Evolutionary conservation across 2,329 filamentous ascomycete genomes (phyloP), one percentile per base, ranked within the genome.

Genomic region (Atkinsonella hypoxylon): DNA sequence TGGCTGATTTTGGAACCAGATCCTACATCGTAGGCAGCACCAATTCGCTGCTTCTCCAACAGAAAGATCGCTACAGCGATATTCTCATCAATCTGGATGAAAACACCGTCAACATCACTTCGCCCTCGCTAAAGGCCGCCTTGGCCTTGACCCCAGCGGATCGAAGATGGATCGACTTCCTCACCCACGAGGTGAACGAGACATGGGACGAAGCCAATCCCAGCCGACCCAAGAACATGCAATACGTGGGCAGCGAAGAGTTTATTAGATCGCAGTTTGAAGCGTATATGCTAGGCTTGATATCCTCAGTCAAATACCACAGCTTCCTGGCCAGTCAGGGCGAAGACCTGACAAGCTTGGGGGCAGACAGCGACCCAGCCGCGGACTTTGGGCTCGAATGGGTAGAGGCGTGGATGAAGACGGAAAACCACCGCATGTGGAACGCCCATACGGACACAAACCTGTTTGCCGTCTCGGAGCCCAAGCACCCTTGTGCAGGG

Each of bases 21-120:
- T 96, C 91, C 1, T 98, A 97, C 61, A 86, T 98, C 49, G 90
- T 98, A 51, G 93, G 93, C 55, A 96, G 90, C 57, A 98, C 93
- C 38, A 98, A 98, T 66, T 95, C 89, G 6, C 75, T 98, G 22
- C 76, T 98, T 34, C 72, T 98, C 11, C 90, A 96, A 61, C 93
- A 98, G 65, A 94, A 83, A 65, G 91, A 98, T 64, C 82, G 89
- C 43, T 97, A 98, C 66, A 95, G 89, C 65, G 93, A 98, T 62
- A 89, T 97, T 36, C 76, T 98, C 53, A 89, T 98, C 64, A 96
- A 98, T 63, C 82, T 98, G 18, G 93, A 98, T 64, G 90, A 96
- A 56, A 81, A 85, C 57, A 86, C 81, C 2, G 82, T 97, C 58
- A 91, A 81, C 60, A 87, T 96, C 56, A 86, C 85, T 0, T 95